Conservation (phyloP, 2,329 filamentous ascomycete species). For the Botryotinia globosa region DNA sequence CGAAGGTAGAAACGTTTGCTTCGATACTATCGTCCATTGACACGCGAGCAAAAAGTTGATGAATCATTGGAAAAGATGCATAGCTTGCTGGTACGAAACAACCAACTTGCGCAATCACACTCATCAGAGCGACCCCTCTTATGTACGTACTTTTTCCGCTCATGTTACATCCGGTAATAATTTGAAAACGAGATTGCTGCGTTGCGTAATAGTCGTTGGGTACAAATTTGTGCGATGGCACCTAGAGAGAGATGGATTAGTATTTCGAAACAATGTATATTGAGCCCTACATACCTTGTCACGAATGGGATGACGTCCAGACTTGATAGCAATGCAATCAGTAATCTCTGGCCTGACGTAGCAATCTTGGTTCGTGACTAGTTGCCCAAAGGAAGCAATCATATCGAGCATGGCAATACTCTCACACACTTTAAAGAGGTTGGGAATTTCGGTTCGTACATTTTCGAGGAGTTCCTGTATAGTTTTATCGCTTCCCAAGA, state of each 20-base stretch:
- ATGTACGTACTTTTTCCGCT: conserved; percentile 97
- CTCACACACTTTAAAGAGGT: conserved; percentile 81
- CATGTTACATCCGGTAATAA: conserved; percentile 97
- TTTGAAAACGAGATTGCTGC: conserved; percentile 78
- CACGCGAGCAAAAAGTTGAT: conserved; percentile 82
- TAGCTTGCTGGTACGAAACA: conserved; percentile 85
- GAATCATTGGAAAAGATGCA: conserved; percentile 74
- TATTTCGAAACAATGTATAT: neutral
- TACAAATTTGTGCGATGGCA: conserved; percentile 66
- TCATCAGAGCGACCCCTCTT: conserved; percentile 74
- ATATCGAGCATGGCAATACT: conserved; percentile 85
- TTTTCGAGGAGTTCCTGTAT: conserved; percentile 68
- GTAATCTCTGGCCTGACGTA: conserved; percentile 64
- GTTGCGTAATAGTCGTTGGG: conserved; percentile 90
- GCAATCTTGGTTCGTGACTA: conserved; percentile 60
- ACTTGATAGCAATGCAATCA: conserved; percentile 62
- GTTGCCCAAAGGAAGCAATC: conserved; percentile 71
- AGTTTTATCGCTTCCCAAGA: conserved; percentile 76
- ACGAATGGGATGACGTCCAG: conserved; percentile 65
- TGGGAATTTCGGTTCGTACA: conserved; percentile 69
- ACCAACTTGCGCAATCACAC: conserved; percentile 92
- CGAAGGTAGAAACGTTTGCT: conserved; percentile 89
- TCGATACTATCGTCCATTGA: conserved; percentile 86
- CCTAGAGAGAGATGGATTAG: conserved; percentile 39
- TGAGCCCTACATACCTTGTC: conserved; percentile 50